phyloP scores from a whole-genome alignment of 164 flowering plant genomes.

The Magnolia changhungtana region DNA sequence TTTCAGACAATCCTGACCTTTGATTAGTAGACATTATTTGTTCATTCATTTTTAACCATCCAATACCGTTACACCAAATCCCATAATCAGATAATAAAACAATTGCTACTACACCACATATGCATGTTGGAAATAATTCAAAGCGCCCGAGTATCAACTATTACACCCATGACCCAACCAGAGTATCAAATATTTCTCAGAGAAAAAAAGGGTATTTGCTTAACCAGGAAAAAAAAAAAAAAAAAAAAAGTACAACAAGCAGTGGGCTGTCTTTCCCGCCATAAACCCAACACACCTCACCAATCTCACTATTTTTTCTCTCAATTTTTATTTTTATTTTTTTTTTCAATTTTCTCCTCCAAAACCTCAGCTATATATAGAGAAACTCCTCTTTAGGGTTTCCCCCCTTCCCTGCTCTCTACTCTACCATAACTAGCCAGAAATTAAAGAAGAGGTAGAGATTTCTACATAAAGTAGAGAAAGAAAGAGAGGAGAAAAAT shows the following conservation, averaged over 20 bases:
- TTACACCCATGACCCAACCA: background rate
- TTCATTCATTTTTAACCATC: too few species aligned
- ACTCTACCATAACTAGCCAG: background rate
- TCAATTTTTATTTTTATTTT: background rate
- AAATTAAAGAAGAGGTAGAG: background rate
- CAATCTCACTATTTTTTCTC: background rate
- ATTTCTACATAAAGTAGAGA: background rate
- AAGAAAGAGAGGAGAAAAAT: background rate
- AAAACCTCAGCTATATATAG: constrained; percentile 4
- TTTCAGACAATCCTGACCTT: too few species aligned
- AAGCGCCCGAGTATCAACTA: background rate
- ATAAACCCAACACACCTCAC: constrained; percentile 10
- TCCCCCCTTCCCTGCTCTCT: background rate
- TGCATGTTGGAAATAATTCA: background rate
- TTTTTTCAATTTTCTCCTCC: background rate
- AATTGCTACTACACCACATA: background rate
- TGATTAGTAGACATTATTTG: too few species aligned
- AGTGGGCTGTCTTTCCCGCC: constrained; percentile 25
- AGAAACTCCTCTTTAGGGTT: constrained; percentile 19
- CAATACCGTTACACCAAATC: too few species aligned
- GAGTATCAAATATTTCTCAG: background rate
- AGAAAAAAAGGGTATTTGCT: background rate
- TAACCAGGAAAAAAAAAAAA: background rate
- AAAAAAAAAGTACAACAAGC: background rate
- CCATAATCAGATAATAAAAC: too few species aligned